Base-by-base conservation (phyloP, 306 rosid species). In the Luffa acutangula region DNA sequence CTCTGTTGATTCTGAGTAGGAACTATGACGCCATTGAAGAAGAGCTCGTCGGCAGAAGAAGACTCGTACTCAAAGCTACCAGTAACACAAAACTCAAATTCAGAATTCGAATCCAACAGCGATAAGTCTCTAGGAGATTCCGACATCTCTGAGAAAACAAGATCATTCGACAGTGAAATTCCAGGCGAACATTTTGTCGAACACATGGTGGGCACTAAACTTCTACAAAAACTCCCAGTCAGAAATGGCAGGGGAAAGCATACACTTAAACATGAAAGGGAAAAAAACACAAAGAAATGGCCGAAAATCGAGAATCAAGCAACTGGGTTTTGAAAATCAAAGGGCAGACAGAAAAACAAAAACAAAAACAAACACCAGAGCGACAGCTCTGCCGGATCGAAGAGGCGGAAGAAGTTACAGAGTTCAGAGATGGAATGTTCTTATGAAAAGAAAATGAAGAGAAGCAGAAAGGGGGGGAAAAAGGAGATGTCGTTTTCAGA, bases 11-110 rank as follows among this genome's bases (percentile, higher is more conserved):
- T 85, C 33, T 85, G 91, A 48, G 76, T 83, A 1, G 98, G 96
- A 85, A 89, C 90, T 78, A 95, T 90, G 12, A 89, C 60, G 0
- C 97, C 98, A 84, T 92, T 88, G 13, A 87, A 95, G 89, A 95
- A 95, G 70, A 95, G 97, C 82, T 95, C 97, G 83, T 92, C 98
- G n/a, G 98, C 97, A 1, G 96, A 88, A 77, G 92, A 87, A 78
- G 93, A 78, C 52, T 86, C 85, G 42, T 80, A 84, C 41, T 77
- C 87, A 56, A 79, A 66, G 74, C 74, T 14, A 10, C 72, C 65
- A 63, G 76, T 84, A 46, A 85, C 79, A 86, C 78, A 81, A 84
- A 95, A 95, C 85, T 91, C 97, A 64, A 92, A 95, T 0, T 92
- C 97, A 83, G 92, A 81, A 80, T 84, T 85, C 51, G 41, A 64